Conservation (phyloP, 2,329 filamentous ascomycete species). For the Blumeria hordei region DNA sequence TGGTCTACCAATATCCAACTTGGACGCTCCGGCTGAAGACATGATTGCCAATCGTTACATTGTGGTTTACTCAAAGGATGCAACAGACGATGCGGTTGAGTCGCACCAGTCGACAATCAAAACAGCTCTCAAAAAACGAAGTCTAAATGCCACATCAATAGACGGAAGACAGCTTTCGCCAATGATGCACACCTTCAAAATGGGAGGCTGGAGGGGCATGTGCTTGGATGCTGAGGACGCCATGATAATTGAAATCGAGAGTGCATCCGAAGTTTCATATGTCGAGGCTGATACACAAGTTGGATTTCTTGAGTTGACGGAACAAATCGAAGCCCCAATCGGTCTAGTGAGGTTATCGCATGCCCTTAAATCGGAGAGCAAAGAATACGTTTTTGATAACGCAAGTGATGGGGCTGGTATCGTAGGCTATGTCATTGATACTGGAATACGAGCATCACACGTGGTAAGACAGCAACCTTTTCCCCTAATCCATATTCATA, state of each 20-base stretch:
- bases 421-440: slow-evolving; percentile 17
- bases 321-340: slow-evolving; percentile 26
- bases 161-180: slow-evolving; percentile 19
- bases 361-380: slow-evolving; percentile 3
- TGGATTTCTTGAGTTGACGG: slow-evolving; percentile 19
- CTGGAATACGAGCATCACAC: slow-evolving; percentile 15
- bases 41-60: slow-evolving; percentile 34
- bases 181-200: slow-evolving; percentile 21
- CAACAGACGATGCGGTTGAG: slow-evolving; percentile 23
- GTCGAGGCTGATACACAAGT: slow-evolving; percentile 29
- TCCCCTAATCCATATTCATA: background rate
- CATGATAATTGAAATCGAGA: slow-evolving; percentile 25
- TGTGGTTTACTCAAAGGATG: slow-evolving; percentile 36
- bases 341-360: slow-evolving; percentile 15
- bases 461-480: slow-evolving; percentile 3
- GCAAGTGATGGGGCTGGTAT: slow-evolving; percentile 13
- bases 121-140: slow-evolving; percentile 28
- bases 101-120: slow-evolving; percentile 25
- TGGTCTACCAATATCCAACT: slow-evolving; percentile 23
- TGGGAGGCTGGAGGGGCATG: slow-evolving; percentile 28
- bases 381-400: slow-evolving; percentile 14
- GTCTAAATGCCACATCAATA: slow-evolving; percentile 26
- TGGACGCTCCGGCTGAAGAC: slow-evolving; percentile 30
- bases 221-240: slow-evolving; percentile 25
- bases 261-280: slow-evolving; percentile 21